Conservation (phyloP, 768 basidiomycete genomes). For the Suillus clintonianus region DNA sequence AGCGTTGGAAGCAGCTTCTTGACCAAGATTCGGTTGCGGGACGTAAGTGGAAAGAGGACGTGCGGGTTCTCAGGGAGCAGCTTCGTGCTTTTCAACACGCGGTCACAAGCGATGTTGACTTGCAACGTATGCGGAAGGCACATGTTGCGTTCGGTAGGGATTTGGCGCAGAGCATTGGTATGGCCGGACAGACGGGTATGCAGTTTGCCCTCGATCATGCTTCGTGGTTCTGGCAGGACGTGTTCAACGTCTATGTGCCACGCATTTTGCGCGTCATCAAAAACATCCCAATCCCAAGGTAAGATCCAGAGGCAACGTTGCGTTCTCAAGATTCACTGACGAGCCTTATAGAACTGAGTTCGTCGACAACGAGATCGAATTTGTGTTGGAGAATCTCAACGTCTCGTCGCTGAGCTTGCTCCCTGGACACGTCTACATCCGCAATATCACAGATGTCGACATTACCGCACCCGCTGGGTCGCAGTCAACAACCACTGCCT, state of each 20-base stretch:
- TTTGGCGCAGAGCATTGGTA: slow-evolving; percentile 43
- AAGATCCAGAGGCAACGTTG: slow-evolving; percentile 8
- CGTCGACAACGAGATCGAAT: slow-evolving; percentile 66
- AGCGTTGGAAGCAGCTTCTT: slow-evolving; percentile 51
- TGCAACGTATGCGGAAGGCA: slow-evolving; percentile 47
- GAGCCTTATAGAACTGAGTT: slow-evolving; percentile 60
- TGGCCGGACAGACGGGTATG: slow-evolving; percentile 41
- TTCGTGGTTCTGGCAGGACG: slow-evolving; percentile 79
- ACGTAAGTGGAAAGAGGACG: too few relatives aligned
- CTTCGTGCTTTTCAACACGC: slow-evolving; percentile 45
- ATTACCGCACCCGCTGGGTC: slow-evolving; percentile 43
- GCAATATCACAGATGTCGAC: too few relatives aligned
- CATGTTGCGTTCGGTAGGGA: slow-evolving; percentile 52
- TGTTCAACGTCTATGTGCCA: slow-evolving; percentile 80
- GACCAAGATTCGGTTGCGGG: slow-evolving; percentile 44
- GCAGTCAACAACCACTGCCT: slow-evolving; percentile 43
- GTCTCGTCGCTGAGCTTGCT: slow-evolving; percentile 66
- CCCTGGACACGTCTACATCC: slow-evolving; percentile 69
- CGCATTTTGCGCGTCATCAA: slow-evolving; percentile 51
- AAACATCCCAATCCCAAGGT: slow-evolving; percentile 73
- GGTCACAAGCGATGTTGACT: slow-evolving; percentile 49
- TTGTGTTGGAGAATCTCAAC: slow-evolving; percentile 75
- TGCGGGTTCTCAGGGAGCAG: slow-evolving; percentile 48
- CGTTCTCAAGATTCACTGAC: background rate
- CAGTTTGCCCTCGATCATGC: slow-evolving; percentile 60